These are phyloP conservation scores for Euclidium syriacum DNA, from an alignment of 345 rosid genomes.

Conservation along the genomic window DNA sequence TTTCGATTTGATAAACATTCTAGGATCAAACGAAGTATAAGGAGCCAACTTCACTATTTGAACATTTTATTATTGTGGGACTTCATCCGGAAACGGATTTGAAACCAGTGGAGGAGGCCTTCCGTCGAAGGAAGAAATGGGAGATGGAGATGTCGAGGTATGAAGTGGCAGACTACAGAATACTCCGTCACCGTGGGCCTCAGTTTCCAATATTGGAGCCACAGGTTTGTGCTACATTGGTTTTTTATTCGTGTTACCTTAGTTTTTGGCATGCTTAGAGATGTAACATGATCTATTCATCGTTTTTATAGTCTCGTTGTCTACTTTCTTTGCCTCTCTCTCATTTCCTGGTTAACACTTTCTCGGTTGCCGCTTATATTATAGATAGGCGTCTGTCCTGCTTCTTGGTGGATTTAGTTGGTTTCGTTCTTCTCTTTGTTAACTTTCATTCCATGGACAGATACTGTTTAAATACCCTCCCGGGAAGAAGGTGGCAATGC, in stretches of 20 bases:
- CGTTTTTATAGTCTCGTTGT: not conserved
- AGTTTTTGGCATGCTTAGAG: constrained; percentile 5
- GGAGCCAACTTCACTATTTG: constrained; percentile 81
- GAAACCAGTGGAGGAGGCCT: constrained; percentile 74
- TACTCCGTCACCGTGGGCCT: constrained; percentile 55
- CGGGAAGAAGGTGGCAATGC: constrained; percentile 74
- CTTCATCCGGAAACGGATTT: constrained; percentile 81
- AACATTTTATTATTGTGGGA: constrained; percentile 83
- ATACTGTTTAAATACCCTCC: constrained; percentile 88
- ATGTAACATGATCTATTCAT: not conserved
- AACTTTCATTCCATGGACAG: constrained; percentile 37
- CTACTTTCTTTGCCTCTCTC: not conserved
- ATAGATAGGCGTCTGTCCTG: not conserved
- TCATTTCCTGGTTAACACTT: not conserved
- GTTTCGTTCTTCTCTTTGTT: constrained; percentile 15
- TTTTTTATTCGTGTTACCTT: not conserved
- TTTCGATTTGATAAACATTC: constrained; percentile 24
- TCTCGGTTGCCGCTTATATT: constrained; percentile 1
- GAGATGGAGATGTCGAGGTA: constrained; percentile 59
- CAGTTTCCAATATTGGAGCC: constrained; percentile 75
- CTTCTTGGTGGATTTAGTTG: constrained; percentile 7
- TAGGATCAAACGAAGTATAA: constrained; percentile 60
- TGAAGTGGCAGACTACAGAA: constrained; percentile 45
- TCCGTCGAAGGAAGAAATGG: constrained; percentile 78
- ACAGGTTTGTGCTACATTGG: constrained; percentile 52